Base-by-base conservation (phyloP, 179 eudicot genomes). In the Beta corolliflora region DNA sequence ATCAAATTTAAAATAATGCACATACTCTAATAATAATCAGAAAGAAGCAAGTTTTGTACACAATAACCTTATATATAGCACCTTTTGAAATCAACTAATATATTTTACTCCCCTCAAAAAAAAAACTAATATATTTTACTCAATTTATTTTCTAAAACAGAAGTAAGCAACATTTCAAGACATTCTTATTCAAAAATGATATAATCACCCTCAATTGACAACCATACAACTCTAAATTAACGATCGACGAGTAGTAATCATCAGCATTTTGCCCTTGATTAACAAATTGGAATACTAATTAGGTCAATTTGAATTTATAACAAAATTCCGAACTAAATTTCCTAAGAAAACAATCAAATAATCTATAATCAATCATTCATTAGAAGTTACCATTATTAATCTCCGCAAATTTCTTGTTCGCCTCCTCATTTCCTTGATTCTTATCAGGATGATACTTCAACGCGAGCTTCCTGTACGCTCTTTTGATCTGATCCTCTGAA, bases 381-480 rank as follows among this genome's bases (percentile, higher is more conserved):
- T 36, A 36, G 41, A 9, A 61, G 9, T 10, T 86, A 96, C 99
- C 98, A 80, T 96, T 96, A 63, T 78, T 96, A 73, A 96, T 94
- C 73, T 96, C 98, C 10, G 99, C 98, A 77, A 92, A 96, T 86
- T 88, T 96, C 88, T 90, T 90, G 82, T 87, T 91, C 41, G 99
- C 99, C 54, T 94, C 99, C 68, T 96, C 99, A 85, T 94, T 95
- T 67, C 98, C 99, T 79, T 84, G 99, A 87, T 96, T 96, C 88
- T 96, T 94, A 83, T 96, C 99, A 41, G 99, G 99, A 87, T 96
- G 99, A 84, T 96, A 96, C 86, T 96, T 96, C 88, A 96, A 87
- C 3, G 98, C 99, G 10, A 94, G 91, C 80, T 94, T 96, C 78
- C 99, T 81, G 82, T 96, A 96, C 56, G 99, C 97, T 86, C 98